Base-by-base conservation (phyloP, 2,329 filamentous ascomycete genomes). In the Chaetomiaceae sp. region DNA sequence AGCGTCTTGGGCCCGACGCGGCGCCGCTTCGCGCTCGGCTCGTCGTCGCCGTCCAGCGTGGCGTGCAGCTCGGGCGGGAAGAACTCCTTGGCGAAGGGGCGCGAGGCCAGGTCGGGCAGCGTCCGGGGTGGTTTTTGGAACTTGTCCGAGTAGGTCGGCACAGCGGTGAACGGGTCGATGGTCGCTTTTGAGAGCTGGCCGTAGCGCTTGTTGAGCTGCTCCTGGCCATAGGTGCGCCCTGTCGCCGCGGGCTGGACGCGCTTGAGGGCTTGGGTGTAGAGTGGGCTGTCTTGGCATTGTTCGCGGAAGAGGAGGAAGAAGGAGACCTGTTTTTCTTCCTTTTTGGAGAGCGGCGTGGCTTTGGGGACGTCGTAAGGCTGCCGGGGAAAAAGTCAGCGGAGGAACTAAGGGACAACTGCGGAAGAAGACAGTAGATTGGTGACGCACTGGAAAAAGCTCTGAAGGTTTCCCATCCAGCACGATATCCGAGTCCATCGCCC, bases 201-300 rank as follows among this genome's bases (percentile, higher is more conserved):
- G 63, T 75, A 81, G 45, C 71, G 72, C 52, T 72, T 71, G 62
- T 80, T 80, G 58, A 73, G 65, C 62, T 81, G 77, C n/a, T 73
- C 69, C 57, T 78, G 76, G 54, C 75, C 75, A 62, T 81, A 80
- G 12, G 63, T 58, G 39, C 65, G 60, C 58, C 64, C 50, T 65
- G 69, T 44, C 37, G 22, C 26, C 12, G 26, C 15, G 22, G 32
- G 19, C 14, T 42, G 29, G 12, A 62, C 56, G 19, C 63, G 60
- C 18, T 68, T 68, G 51, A 74, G 74, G 38, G 71, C 71, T 46
- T 77, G 74, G 7, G 77, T 81, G 63, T 80, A 80, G 27, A 81
- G 68, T 1, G 75, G 68, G 1, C 72, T 70, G 48, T 69, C 66
- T 61, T 79, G 77, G 56, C 75, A 69, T 56, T 79, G 74, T 53